These are phyloP conservation scores for Dendrobium chrysotoxum DNA, from an alignment of 106 monocot species.

Conservation along the genomic window DNA sequence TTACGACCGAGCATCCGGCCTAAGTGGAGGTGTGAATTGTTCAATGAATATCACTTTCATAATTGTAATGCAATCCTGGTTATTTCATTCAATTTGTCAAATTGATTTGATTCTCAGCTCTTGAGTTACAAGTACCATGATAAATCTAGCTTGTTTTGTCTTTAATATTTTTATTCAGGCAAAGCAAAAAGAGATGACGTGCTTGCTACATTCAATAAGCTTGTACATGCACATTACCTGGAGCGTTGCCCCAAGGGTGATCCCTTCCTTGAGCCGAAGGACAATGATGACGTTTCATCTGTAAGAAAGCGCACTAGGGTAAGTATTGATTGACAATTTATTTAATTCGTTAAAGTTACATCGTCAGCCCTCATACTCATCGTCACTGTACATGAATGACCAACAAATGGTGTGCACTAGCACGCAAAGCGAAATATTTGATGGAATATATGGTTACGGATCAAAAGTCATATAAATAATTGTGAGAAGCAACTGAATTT, in stretches of 20 bases:
- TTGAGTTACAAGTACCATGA: neutral
- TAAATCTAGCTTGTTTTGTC: neutral
- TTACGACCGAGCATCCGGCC: slow-evolving; percentile 25
- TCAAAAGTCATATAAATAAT: neutral
- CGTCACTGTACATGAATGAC: neutral
- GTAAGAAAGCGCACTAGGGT: slow-evolving; percentile 57
- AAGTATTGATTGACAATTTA: slow-evolving; percentile 3
- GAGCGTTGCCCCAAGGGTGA: slow-evolving; percentile 91
- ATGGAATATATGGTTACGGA: neutral
- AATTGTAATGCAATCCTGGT: neutral
- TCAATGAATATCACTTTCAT: neutral
- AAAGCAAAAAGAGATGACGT: slow-evolving; percentile 20
- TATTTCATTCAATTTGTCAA: neutral
- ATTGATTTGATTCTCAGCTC: neutral
- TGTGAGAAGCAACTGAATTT: neutral
- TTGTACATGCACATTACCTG: slow-evolving; percentile 64
- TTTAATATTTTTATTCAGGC: slow-evolving; percentile 14
- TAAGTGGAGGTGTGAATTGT: slow-evolving; percentile 8
- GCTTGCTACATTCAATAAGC: slow-evolving; percentile 49
- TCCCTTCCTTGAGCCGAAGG: slow-evolving; percentile 45
- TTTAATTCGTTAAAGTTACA: neutral
- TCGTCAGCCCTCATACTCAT: neutral
- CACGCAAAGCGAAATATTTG: neutral
- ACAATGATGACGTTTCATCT: slow-evolving; percentile 29
- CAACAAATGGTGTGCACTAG: too few species aligned